Percentiles rank a stretch among this genome's conserved stretches.
Evolutionary conservation across 169 alveolate species (phyloP).

Genomic region (Plasmodium gallinaceum): DNA sequence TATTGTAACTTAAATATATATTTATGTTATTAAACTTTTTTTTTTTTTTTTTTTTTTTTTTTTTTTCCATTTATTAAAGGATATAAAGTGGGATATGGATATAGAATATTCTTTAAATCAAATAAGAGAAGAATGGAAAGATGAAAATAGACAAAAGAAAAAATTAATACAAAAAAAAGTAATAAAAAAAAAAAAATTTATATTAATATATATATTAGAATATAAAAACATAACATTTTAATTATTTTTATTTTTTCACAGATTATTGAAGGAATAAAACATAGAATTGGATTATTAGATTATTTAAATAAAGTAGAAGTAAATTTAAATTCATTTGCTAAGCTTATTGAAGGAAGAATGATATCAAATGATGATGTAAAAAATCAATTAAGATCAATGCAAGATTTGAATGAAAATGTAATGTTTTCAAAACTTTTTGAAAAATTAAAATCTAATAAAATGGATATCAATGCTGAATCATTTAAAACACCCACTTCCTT

Average conservation of each 20-base stretch:
- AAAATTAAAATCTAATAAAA: conserved; percentile 45
- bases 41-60: conserved; percentile 2
- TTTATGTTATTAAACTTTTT: neutral
- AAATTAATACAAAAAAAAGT: conserved; percentile 68
- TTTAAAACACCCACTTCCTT: conserved; percentile 73
- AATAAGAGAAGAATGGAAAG: conserved; percentile 69
- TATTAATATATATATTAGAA: neutral
- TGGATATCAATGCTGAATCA: conserved; percentile 75
- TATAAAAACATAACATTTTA: neutral
- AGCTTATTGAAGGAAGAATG: conserved; percentile 69
- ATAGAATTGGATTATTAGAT: conserved; percentile 51
- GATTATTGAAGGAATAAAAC: conserved; percentile 70
- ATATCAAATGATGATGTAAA: conserved; percentile 74
- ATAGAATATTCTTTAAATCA: conserved; percentile 64
- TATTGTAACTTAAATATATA: conserved; percentile 1
- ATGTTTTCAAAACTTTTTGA: conserved; percentile 41
- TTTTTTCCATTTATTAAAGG: too few relatives aligned
- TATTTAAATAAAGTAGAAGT: conserved; percentile 60
- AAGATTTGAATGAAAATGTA: conserved; percentile 45
- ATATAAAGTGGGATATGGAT: conserved; percentile 72
- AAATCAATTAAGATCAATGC: conserved; percentile 70
- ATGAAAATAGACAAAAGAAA: conserved; percentile 63
- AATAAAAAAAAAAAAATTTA: neutral
- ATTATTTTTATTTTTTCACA: conserved; percentile 5
- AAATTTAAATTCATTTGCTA: conserved; percentile 67